A percentile compares a stretch with the other conserved stretches of the same genome.
Conservation (phyloP, 2,329 filamentous ascomycete genomes). For the Tolypocladium album region DNA sequence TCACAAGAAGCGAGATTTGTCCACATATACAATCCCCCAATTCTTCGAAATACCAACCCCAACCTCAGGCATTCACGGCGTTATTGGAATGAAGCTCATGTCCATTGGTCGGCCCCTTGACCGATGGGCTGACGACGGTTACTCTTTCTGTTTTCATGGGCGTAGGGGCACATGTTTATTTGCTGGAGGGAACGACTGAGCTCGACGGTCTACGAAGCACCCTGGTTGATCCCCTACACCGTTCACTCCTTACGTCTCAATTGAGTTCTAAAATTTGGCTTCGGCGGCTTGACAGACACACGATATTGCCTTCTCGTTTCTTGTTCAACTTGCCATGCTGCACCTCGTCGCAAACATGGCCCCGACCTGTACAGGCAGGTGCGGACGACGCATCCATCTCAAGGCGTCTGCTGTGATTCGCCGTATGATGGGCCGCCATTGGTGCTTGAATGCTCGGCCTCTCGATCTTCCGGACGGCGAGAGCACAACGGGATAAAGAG, state of each 20-base stretch:
- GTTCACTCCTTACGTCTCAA: constrained; percentile 27
- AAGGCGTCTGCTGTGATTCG: not conserved
- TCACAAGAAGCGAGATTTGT: constrained; percentile 2
- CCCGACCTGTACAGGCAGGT: not conserved
- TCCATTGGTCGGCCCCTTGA: constrained; percentile 20
- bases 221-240: constrained; percentile 18
- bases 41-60: constrained; percentile 15
- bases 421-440: no score
- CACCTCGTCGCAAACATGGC: not conserved
- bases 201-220: not conserved
- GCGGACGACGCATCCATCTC: not conserved
- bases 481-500: not conserved
- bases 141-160: constrained; percentile 17
- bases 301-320: constrained; percentile 5
- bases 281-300: constrained; percentile 14
- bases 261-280: constrained; percentile 14
- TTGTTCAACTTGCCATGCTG: not conserved
- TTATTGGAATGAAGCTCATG: constrained; percentile 29
- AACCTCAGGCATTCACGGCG: constrained; percentile 29
- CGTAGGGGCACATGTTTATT: constrained; percentile 23
- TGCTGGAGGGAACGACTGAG: constrained; percentile 2
- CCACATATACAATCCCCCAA: constrained; percentile 12
- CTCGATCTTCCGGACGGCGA: not conserved
- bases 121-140: constrained; percentile 26
- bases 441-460: not conserved